Conservation (phyloP, 2,329 filamentous ascomycete species). For the Aureobasidium musti region DNA sequence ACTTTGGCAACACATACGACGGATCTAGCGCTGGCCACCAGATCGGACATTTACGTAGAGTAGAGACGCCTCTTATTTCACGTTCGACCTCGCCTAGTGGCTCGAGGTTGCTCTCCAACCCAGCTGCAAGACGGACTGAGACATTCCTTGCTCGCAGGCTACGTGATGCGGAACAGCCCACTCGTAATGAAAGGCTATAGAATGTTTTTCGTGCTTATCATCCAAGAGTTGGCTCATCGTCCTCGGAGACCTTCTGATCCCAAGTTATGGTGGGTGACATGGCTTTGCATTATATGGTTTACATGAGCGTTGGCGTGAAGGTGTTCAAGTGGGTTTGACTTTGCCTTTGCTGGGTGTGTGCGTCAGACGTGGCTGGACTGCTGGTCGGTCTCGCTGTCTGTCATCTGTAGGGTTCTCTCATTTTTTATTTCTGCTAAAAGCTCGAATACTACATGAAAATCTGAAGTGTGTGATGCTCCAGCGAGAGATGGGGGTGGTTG, state of each 20-base stretch:
- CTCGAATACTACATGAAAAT: neutral
- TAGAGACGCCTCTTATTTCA: neutral
- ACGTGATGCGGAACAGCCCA: neutral
- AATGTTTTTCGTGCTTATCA: neutral
- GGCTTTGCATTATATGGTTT: neutral
- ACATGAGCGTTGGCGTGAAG: neutral
- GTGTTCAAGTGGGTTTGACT: neutral
- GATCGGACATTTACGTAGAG: neutral
- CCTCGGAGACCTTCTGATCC: neutral
- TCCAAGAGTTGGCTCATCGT: neutral
- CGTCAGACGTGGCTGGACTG: neutral
- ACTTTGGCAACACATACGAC: neutral
- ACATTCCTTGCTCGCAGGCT: neutral
- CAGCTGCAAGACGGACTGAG: constrained; percentile 9
- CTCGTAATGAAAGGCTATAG: neutral
- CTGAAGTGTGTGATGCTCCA: too few relatives aligned
- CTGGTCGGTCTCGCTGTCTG: constrained; percentile 2
- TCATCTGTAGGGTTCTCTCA: neutral
- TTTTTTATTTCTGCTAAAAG: neutral
- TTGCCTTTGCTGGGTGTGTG: neutral
- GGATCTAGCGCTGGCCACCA: neutral
- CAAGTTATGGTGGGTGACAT: neutral
- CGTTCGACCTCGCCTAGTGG: neutral
- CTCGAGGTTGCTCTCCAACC: neutral
- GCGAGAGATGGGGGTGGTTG: too few relatives aligned